A percentile compares a stretch with the other conserved stretches of the same genome.
Conservation (phyloP, 2,329 filamentous ascomycete species). For the Fusarium succisae region DNA sequence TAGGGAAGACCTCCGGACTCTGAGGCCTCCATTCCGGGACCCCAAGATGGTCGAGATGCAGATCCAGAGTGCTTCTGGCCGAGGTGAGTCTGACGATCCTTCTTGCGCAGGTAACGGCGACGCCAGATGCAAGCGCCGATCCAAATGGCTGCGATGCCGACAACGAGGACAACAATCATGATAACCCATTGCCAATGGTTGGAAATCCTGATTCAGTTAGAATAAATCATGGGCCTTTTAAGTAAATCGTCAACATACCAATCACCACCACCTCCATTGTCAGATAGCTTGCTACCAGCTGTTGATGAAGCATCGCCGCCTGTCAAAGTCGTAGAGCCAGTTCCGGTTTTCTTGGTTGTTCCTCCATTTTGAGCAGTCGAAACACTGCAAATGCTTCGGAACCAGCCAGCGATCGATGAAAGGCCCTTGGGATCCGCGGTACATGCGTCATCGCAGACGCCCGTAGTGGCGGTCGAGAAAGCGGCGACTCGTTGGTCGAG, state of each 20-base stretch:
- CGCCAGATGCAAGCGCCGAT: slow-evolving; percentile 75
- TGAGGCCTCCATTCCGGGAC: slow-evolving; percentile 43
- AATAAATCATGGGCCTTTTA: neutral
- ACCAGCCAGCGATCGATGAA: slow-evolving; percentile 74
- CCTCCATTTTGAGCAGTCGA: slow-evolving; percentile 37
- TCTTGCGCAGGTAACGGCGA: slow-evolving; percentile 76
- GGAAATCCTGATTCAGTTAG: slow-evolving; percentile 63
- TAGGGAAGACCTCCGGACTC: slow-evolving; percentile 42
- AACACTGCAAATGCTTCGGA: slow-evolving; percentile 69
- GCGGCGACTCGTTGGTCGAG: slow-evolving; percentile 65
- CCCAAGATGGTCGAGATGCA: slow-evolving; percentile 49
- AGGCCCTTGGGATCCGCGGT: slow-evolving; percentile 55
- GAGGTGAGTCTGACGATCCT: slow-evolving; percentile 60
- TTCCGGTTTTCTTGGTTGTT: slow-evolving; percentile 10
- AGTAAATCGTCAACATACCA: slow-evolving; percentile 55
- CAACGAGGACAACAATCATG: slow-evolving; percentile 78
- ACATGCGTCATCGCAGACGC: slow-evolving; percentile 71
- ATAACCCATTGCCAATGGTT: slow-evolving; percentile 83
- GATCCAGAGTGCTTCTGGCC: slow-evolving; percentile 53
- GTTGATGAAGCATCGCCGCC: slow-evolving; percentile 12
- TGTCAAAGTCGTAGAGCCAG: slow-evolving; percentile 27
- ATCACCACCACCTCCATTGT: slow-evolving; percentile 48
- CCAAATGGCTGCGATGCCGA: slow-evolving; percentile 75
- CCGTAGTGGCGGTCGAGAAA: slow-evolving; percentile 64
- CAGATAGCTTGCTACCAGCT: slow-evolving; percentile 2